These are phyloP conservation scores for Aspergillus pseudoterreus DNA, from an alignment of 2,329 filamentous ascomycete species.

Conservation along the genomic window DNA sequence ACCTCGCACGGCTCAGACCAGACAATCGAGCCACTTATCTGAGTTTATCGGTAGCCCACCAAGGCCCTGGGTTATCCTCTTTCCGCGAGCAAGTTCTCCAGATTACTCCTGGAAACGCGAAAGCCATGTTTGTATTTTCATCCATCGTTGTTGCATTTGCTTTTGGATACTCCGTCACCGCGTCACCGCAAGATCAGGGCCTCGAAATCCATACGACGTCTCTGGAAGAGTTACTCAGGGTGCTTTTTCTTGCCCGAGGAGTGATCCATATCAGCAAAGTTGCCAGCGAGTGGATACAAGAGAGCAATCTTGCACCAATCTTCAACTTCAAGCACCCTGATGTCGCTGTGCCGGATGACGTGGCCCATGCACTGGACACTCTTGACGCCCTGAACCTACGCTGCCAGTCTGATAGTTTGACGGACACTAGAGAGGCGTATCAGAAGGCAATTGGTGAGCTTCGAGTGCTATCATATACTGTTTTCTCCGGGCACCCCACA, in stretches of 20 bases:
- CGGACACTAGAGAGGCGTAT: not conserved
- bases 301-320: slow-evolving; percentile 5
- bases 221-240: slow-evolving; percentile 3
- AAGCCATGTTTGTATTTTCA: slow-evolving; percentile 15
- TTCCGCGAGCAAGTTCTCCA: slow-evolving; percentile 6
- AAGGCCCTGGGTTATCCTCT: slow-evolving; percentile 3
- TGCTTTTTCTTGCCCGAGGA: slow-evolving; percentile 7
- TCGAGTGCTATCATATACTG: slow-evolving; percentile 8
- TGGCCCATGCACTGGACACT: not conserved
- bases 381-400: slow-evolving; percentile 2
- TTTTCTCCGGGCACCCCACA: slow-evolving; percentile 14
- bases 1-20: slow-evolving; percentile 12
- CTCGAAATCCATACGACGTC: not conserved
- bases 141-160: slow-evolving; percentile 19
- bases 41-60: slow-evolving; percentile 17
- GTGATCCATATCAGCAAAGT: slow-evolving; percentile 2
- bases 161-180: slow-evolving; percentile 16
- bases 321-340: not conserved
- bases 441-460: slow-evolving; percentile 6
- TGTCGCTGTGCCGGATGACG: not conserved
- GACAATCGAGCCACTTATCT: slow-evolving; percentile 13
- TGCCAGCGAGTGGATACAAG: not conserved
- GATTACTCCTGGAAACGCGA: slow-evolving; percentile 14
- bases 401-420: not conserved
- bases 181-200: not conserved